phyloP scores from a whole-genome alignment of 2,329 filamentous ascomycete genomes.

The Phaeosphaeria sp. region DNA sequence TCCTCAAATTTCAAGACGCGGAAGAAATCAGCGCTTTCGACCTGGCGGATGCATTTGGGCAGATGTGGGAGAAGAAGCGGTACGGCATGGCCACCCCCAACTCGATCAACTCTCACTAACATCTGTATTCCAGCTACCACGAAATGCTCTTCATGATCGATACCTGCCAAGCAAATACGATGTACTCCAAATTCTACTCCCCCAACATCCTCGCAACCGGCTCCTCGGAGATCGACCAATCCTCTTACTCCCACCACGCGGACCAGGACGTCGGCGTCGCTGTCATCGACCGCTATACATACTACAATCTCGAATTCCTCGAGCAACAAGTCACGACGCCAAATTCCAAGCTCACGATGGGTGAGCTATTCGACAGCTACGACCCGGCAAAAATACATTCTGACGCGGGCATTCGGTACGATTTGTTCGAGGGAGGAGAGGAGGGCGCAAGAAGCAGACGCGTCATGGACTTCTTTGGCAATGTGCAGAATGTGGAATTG shows the following conservation, averaged over 20 bases:
- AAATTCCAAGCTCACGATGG: conserved; percentile 85
- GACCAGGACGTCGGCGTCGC: conserved; percentile 98
- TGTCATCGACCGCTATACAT: conserved; percentile 98
- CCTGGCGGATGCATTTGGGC: conserved; percentile 94
- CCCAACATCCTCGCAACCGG: conserved; percentile 98
- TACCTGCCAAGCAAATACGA: conserved; percentile 98
- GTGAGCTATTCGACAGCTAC: conserved; percentile 95
- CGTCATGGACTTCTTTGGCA: conserved; percentile 97
- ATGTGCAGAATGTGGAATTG: conserved; percentile 95
- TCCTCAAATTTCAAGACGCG: conserved; percentile 96
- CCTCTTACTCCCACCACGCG: conserved; percentile 95
- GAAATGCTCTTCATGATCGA: conserved; percentile 99
- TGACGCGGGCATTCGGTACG: conserved; percentile 89
- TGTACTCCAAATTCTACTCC: conserved; percentile 98
- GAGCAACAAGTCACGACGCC: conserved; percentile 88
- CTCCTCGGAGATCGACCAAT: conserved; percentile 94
- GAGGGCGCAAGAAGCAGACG: conserved; percentile 77
- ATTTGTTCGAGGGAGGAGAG: conserved; percentile 89
- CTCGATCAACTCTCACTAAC: conserved; percentile 2
- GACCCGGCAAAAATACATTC: conserved; percentile 95
- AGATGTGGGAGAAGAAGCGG: conserved; percentile 99
- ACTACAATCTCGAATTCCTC: conserved; percentile 97
- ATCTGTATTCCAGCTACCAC: conserved; percentile 71
- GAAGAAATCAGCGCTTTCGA: conserved; percentile 98
- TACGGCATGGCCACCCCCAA: conserved; percentile 40